Evolutionary conservation across 495 filamentous ascomycete genomes (phyloP), one percentile per base, ranked within the genome.

Genomic region (Lasiosphaeria ovina): DNA sequence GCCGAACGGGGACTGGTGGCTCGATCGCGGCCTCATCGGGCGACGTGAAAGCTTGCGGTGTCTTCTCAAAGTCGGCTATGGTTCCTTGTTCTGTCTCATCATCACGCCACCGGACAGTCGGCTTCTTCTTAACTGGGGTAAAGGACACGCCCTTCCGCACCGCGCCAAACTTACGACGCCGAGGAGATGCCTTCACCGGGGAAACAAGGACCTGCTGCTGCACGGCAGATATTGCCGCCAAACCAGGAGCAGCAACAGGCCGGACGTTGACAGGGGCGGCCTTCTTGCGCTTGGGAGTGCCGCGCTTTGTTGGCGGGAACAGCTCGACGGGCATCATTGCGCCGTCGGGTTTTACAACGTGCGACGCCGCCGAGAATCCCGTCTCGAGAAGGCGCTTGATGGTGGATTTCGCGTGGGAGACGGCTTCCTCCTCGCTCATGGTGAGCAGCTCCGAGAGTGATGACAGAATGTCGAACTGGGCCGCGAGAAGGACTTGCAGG

Each of bases 321-420:
- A 76, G 75, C 63, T 88, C 84, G 0, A 83, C 78, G 11, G 87
- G 80, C 66, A 89, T 74, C 66, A 76, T 72, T 51, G 81, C 87
- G 40, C 91, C 92, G 66, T 95, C 93, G 8, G 93, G 91, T 70
- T 96, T 97, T 68, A 99, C 88, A 48, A 97, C 84, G 62, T 92
- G 89, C 12, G 88, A 87, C 33, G 86, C 81, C 3, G 88, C 85
- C 42, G 85, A 80, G 24, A 84, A 85, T 59, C 91, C 93, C 7
- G 83, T 82, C 56, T 88, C 85, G 50, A 97, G 79, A 61, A 99
- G 84, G 61, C 90, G 88, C 38, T 81, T 77, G 10, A 99, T 87
- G 54, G 93, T 85, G n/a, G 71, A 79, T 66, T 88, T 90, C 35
- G 93, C 95, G 61, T 87, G 86, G 50, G 87, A 77, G 34, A 97